Percentiles rank a stretch among this genome's conserved stretches.
Conservation (phyloP, 345 rosid species). For the Citrus australasica region DNA sequence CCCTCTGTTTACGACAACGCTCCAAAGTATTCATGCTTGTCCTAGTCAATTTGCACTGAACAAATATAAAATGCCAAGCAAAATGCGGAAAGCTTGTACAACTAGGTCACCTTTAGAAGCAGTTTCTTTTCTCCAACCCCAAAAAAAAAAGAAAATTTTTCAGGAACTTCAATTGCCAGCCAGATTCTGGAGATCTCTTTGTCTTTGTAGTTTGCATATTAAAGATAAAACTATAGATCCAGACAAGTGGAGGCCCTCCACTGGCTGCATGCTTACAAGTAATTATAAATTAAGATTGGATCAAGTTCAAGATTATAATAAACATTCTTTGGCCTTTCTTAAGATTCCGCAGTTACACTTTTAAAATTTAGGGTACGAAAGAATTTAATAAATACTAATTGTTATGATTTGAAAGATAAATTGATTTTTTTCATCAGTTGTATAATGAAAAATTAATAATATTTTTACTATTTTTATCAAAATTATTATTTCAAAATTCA, state of each 20-base stretch:
- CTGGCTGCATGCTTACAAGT: too few relatives aligned
- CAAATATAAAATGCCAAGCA: not conserved
- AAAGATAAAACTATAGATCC: not conserved
- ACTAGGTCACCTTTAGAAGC: not conserved
- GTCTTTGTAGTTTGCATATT: too few relatives aligned
- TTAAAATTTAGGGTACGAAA: rapidly evolving
- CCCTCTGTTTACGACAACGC: not conserved
- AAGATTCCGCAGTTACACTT: too few relatives aligned
- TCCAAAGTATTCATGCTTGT: not conserved
- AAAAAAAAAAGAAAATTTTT: too few relatives aligned
- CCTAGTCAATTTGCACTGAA: not conserved
- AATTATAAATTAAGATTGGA: not conserved
- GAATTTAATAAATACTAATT: too few relatives aligned
- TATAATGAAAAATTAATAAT: too few relatives aligned
- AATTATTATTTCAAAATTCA: too few relatives aligned
- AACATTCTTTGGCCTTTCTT: not conserved
- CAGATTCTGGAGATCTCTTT: not conserved
- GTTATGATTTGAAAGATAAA: too few relatives aligned
- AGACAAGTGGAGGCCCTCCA: too few relatives aligned
- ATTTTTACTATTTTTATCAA: too few relatives aligned
- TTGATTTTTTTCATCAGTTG: rapidly evolving
- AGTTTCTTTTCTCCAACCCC: not conserved
- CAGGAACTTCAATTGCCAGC: too few relatives aligned
- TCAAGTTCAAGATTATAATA: too few relatives aligned
- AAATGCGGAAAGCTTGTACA: not conserved